Evolutionary conservation across 2,329 filamentous ascomycete genomes (phyloP).

Genomic region (Cercospora sp.): DNA sequence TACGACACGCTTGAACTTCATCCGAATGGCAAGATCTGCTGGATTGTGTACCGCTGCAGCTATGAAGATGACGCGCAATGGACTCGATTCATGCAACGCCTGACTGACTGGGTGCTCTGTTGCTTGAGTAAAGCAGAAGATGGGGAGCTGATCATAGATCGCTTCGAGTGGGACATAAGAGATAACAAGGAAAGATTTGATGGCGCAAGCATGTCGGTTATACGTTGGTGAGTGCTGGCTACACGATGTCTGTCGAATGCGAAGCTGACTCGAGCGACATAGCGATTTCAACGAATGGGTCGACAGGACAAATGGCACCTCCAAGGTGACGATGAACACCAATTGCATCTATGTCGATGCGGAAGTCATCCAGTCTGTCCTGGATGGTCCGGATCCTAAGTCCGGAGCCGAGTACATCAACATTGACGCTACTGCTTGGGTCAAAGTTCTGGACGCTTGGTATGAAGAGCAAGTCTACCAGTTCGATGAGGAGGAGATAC

Average conservation of each 20-base stretch:
- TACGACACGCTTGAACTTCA: neutral
- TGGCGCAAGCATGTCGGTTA: neutral
- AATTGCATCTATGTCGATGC: neutral
- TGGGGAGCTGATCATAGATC: neutral
- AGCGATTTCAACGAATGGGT: too few species aligned
- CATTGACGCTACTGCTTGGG: neutral
- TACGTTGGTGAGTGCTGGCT: neutral
- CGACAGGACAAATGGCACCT: too few species aligned
- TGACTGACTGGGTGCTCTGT: neutral
- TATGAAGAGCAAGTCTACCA: neutral
- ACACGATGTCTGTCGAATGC: too few species aligned
- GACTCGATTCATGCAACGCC: neutral
- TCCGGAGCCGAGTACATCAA: too few species aligned
- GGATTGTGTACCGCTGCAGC: slow-evolving; percentile 12
- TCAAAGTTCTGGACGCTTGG: neutral
- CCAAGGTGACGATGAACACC: too few species aligned
- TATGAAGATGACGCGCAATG: slow-evolving; percentile 13
- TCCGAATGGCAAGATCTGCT: slow-evolving; percentile 9
- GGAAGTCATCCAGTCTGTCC: neutral
- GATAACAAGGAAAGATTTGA: slow-evolving; percentile 10
- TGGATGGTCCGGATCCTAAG: neutral
- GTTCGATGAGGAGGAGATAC: neutral
- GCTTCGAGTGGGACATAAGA: slow-evolving; percentile 4
- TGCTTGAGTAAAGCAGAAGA: neutral
- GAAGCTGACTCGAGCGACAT: too few species aligned